Percentiles rank a stretch among this genome's conserved stretches.
Evolutionary conservation across 352 stramenopile species (phyloP).

Genomic region (Phytophthora pluvialis): DNA sequence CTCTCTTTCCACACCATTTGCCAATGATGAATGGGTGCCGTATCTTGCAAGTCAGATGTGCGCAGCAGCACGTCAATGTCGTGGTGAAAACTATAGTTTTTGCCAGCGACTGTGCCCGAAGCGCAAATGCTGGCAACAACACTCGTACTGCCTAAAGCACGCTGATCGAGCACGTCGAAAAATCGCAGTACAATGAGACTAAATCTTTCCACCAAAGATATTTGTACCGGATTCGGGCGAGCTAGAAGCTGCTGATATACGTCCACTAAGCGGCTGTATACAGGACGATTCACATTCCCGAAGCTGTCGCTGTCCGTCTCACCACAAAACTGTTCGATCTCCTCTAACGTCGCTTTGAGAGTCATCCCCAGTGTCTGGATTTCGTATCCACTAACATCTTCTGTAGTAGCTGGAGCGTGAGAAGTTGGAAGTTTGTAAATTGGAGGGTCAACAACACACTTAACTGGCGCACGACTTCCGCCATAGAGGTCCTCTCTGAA

Average conservation of each 20-base stretch:
- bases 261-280: conserved; percentile 18
- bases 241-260: conserved; percentile 17
- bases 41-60: conserved; percentile 4
- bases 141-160: not conserved
- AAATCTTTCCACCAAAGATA: conserved; percentile 14
- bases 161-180: conserved; percentile 19
- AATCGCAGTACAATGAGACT: conserved; percentile 20
- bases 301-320: not conserved
- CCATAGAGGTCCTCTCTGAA: conserved; percentile 5
- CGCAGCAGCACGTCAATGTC: conserved; percentile 23
- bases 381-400: conserved; percentile 16
- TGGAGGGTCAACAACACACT: not conserved
- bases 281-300: conserved; percentile 11
- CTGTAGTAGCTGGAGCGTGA: not conserved
- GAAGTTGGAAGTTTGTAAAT: not conserved
- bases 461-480: conserved; percentile 15
- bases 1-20: conserved; percentile 14
- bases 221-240: not conserved
- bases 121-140: conserved; percentile 13
- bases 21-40: conserved; percentile 12
- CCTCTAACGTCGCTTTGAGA: conserved; percentile 12
- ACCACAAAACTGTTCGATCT: conserved; percentile 13
- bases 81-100: conserved; percentile 30
- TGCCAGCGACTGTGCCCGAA: conserved; percentile 16
- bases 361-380: conserved; percentile 26